phyloP scores from a whole-genome alignment of 2,329 filamentous ascomycete species.

The Penicillium sp. region DNA sequence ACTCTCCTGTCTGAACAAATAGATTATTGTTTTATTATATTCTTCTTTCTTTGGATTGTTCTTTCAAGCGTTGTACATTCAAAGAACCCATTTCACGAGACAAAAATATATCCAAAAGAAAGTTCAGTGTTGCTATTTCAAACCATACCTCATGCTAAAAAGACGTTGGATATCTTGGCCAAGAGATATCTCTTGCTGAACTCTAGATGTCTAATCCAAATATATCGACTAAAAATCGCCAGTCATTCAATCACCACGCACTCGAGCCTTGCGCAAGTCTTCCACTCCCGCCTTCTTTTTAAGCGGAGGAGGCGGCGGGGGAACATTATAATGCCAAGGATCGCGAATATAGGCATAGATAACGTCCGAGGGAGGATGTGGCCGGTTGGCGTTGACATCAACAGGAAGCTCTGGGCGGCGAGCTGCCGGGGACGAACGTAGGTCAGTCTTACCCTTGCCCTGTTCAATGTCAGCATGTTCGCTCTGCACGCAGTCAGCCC shows the following conservation, averaged over 20 bases:
- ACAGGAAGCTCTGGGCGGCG: not conserved
- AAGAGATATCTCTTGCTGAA: not conserved
- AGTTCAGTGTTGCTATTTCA: not conserved
- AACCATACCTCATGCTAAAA: not conserved
- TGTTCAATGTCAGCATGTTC: not conserved
- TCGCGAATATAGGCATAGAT: not conserved
- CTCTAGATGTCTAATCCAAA: not conserved
- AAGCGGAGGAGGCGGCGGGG: not conserved
- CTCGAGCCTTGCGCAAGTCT: not conserved
- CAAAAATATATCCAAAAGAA: not conserved
- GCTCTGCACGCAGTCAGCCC: not conserved
- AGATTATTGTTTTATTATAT: constrained; percentile 3
- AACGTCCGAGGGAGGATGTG: not conserved
- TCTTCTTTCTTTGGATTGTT: not conserved
- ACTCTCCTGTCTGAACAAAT: constrained; percentile 23
- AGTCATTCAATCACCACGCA: not conserved
- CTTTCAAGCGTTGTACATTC: not conserved
- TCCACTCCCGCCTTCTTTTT: not conserved
- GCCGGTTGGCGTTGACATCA: not conserved
- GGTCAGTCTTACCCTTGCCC: not conserved
- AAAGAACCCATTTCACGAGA: not conserved
- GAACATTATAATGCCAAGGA: too few relatives aligned
- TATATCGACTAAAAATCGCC: not conserved
- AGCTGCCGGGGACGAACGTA: not conserved
- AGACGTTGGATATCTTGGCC: not conserved